Conservation (phyloP, 2,329 filamentous ascomycete species). For the Amesomyces nigricolor region DNA sequence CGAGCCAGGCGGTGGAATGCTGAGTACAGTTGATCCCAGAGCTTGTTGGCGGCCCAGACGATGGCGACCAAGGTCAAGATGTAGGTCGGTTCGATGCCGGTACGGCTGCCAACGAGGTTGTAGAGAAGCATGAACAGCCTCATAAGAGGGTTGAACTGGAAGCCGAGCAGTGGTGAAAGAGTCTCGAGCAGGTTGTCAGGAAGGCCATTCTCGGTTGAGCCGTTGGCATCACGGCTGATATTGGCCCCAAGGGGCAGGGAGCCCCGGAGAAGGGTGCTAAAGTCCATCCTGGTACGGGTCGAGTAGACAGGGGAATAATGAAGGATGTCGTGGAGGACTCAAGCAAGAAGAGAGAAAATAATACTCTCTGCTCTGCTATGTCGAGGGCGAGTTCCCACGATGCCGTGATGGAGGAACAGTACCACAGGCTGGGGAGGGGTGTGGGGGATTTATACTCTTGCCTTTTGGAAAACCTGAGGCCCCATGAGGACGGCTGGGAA, state of each 20-base stretch:
- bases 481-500: neutral
- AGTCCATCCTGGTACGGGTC: slow-evolving; percentile 23
- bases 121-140: slow-evolving; percentile 41
- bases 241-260: slow-evolving; percentile 26
- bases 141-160: slow-evolving; percentile 38
- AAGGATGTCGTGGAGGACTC: neutral
- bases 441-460: neutral
- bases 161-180: slow-evolving; percentile 42
- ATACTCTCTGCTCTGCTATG: neutral
- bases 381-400: neutral
- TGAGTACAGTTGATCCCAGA: slow-evolving; percentile 34
- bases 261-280: slow-evolving; percentile 23
- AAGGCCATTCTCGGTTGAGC: slow-evolving; percentile 16
- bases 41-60: slow-evolving; percentile 42
- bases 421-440: neutral
- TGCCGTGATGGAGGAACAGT: neutral
- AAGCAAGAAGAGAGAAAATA: neutral
- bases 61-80: slow-evolving; percentile 42
- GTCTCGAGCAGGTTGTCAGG: slow-evolving; percentile 36
- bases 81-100: slow-evolving; percentile 46
- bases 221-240: slow-evolving; percentile 17
- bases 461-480: too few relatives aligned
- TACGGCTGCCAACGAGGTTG: slow-evolving; percentile 38
- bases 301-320: neutral
- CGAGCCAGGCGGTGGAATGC: slow-evolving; percentile 33